A percentile compares a stretch with the other conserved stretches of the same genome.
These are phyloP conservation scores for Geotrichum citri-aurantii DNA, from an alignment of 1,139 yeast species.

Conservation along the genomic window DNA sequence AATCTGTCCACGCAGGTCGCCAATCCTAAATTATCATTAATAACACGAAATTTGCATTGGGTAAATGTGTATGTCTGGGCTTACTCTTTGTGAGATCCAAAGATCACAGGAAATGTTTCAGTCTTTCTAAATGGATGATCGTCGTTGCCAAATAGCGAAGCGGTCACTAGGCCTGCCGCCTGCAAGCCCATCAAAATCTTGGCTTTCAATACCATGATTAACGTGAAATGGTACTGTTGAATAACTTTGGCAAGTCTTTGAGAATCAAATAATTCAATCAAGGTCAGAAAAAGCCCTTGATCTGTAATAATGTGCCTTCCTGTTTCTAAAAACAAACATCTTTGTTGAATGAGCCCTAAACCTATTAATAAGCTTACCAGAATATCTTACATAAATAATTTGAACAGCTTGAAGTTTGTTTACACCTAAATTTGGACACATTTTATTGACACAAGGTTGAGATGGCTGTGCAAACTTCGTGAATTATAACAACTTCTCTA, in stretches of 20 bases:
- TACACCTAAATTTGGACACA: too few species aligned
- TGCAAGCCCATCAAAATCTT: not conserved
- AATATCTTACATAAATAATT: not conserved
- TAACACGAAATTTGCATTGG: not conserved
- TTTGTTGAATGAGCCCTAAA: too few species aligned
- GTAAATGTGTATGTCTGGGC: conserved; percentile 5
- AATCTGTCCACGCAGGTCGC: conserved; percentile 30
- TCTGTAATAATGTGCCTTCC: too few species aligned
- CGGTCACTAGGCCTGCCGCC: not conserved
- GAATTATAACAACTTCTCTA: not conserved
- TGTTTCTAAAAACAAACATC: too few species aligned
- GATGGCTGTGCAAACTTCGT: too few species aligned
- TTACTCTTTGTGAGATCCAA: conserved; percentile 27
- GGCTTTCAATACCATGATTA: not conserved
- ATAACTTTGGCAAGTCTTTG: too few species aligned
- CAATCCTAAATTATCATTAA: conserved; percentile 23
- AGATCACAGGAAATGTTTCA: conserved; percentile 25
- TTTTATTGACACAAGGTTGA: too few species aligned
- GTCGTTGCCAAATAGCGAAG: conserved; percentile 5
- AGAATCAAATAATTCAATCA: too few species aligned
- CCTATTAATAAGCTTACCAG: too few species aligned
- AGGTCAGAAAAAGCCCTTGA: too few species aligned
- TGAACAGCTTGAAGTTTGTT: not conserved
- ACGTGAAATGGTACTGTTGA: too few species aligned
- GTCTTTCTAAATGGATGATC: not conserved